A percentile compares a stretch with the other conserved stretches of the same genome.
These are phyloP conservation scores for Copromyces sp. DNA, from an alignment of 495 filamentous ascomycete genomes.

Conservation along the genomic window DNA sequence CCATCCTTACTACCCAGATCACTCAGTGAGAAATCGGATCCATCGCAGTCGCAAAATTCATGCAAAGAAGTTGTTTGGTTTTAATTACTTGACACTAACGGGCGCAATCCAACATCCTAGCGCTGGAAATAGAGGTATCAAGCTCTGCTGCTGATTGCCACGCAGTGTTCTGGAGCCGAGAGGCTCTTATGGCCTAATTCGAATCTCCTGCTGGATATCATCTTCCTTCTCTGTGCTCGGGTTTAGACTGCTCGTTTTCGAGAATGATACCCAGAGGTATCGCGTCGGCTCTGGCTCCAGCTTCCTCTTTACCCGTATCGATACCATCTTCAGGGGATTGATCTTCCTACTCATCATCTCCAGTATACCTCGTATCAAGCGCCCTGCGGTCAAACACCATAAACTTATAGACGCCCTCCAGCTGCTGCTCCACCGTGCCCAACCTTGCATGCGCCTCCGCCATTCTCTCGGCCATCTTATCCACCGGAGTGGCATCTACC, in stretches of 20 bases:
- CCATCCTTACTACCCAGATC: background rate
- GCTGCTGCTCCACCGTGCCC: constrained; percentile 18
- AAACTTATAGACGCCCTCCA: constrained; percentile 37
- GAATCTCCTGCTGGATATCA: background rate
- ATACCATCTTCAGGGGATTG: background rate
- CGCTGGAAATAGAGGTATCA: background rate
- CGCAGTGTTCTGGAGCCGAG: background rate
- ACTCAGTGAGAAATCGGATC: background rate
- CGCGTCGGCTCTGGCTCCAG: background rate
- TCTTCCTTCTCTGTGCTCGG: background rate
- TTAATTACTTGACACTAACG: background rate
- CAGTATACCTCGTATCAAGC: constrained; percentile 24
- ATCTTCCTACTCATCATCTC: background rate
- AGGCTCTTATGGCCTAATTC: background rate
- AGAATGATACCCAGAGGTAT: background rate
- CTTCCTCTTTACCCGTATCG: background rate
- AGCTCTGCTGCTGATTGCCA: background rate
- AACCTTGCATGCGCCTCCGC: constrained; percentile 29
- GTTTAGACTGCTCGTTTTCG: background rate
- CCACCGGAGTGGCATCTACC: constrained; percentile 29
- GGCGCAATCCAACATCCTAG: background rate
- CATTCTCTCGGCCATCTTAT: constrained; percentile 21
- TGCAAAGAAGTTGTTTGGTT: background rate
- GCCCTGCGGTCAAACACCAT: constrained; percentile 29
- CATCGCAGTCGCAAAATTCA: background rate